phyloP scores from a whole-genome alignment of 1,139 yeast genomes.

The Candida mesenterica region DNA sequence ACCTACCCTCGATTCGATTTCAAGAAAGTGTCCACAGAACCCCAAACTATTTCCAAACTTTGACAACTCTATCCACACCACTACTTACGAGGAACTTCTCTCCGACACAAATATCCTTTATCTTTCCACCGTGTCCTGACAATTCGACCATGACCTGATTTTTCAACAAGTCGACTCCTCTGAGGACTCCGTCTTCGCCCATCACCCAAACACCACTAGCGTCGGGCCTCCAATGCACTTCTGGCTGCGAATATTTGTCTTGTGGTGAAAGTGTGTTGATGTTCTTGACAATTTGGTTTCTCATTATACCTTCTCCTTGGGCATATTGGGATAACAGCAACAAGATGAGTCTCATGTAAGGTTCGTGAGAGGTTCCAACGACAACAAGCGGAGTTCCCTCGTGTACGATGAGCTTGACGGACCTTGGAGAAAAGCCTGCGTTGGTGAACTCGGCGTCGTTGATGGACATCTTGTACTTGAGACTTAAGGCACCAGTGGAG shows the following conservation, averaged over 20 bases:
- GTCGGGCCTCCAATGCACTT: conserved; percentile 37
- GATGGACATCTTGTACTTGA: conserved; percentile 53
- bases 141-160: conserved; percentile 26
- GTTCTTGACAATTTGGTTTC: conserved; percentile 55
- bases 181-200: conserved; percentile 65
- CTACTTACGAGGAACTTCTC: conserved; percentile 43
- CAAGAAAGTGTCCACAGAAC: too few relatives aligned
- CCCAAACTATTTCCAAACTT: conserved; percentile 8
- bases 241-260: conserved; percentile 63
- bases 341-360: conserved; percentile 66
- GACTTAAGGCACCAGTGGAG: conserved; percentile 10
- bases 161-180: conserved; percentile 52
- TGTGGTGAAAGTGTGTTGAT: conserved; percentile 65
- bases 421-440: conserved; percentile 62
- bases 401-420: conserved; percentile 29
- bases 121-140: conserved; percentile 41
- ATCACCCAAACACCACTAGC: conserved; percentile 60
- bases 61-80: conserved; percentile 43
- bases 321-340: conserved; percentile 27
- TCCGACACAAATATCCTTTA: conserved; percentile 47
- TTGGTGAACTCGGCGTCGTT: conserved; percentile 77
- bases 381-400: conserved; percentile 35
- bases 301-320: conserved; percentile 17
- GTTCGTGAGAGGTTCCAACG: conserved; percentile 72
- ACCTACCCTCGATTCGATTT: too few relatives aligned